Conservation (phyloP, 2,329 filamentous ascomycete species). For the Claviceps cyperi region DNA sequence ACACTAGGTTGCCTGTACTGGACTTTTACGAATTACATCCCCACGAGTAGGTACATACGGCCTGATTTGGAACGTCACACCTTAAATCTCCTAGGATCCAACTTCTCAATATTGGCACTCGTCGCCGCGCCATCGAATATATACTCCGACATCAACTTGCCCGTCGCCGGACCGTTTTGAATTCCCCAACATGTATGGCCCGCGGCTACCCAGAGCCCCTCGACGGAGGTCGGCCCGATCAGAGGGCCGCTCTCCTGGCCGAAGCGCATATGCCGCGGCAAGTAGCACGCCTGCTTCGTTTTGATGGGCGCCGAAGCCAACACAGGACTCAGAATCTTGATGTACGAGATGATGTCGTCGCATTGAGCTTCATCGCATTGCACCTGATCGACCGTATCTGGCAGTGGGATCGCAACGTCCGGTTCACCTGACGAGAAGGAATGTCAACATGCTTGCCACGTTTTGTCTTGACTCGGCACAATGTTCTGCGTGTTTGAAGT, state of each 20-base stretch:
- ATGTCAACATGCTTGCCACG: neutral
- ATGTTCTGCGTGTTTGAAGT: neutral
- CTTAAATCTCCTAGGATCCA: slow-evolving; percentile 54
- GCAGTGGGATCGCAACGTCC: slow-evolving; percentile 61
- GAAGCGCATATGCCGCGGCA: slow-evolving; percentile 57
- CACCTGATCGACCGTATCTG: slow-evolving; percentile 61
- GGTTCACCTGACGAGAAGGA: slow-evolving; percentile 44
- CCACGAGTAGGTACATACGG: neutral
- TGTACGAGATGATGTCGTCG: slow-evolving; percentile 73
- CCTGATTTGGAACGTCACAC: slow-evolving; percentile 19
- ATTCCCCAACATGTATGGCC: slow-evolving; percentile 98
- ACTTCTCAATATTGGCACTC: slow-evolving; percentile 49
- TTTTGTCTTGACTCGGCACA: neutral
- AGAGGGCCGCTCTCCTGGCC: slow-evolving; percentile 55
- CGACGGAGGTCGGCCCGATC: slow-evolving; percentile 58
- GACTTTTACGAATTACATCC: too few species aligned
- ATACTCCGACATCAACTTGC: slow-evolving; percentile 66
- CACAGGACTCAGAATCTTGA: slow-evolving; percentile 48
- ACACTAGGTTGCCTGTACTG: too few species aligned
- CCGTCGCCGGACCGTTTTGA: slow-evolving; percentile 84
- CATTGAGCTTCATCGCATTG: slow-evolving; percentile 61
- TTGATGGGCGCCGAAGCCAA: slow-evolving; percentile 56
- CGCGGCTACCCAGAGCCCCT: slow-evolving; percentile 66
- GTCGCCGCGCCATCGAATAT: slow-evolving; percentile 56
- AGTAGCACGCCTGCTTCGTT: slow-evolving; percentile 78